Evolutionary conservation across 371 early-diverging fungal genomes (phyloP).

Genomic region (Saksenaea oblongispora): DNA sequence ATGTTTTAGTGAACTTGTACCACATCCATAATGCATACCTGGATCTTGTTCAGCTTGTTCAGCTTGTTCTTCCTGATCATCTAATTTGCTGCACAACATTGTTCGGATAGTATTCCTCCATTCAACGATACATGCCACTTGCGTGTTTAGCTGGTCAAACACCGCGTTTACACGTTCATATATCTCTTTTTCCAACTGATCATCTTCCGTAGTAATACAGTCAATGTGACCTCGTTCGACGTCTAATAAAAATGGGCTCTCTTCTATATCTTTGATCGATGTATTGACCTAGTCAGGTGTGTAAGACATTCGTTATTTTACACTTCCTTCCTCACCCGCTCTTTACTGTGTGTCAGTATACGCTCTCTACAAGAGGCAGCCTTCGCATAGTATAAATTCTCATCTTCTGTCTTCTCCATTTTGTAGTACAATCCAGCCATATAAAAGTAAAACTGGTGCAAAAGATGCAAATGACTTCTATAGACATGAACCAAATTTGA

Average conservation of each 20-base stretch:
- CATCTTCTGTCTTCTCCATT: slow-evolving; percentile 33
- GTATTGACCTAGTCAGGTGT: not conserved
- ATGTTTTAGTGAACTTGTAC: not conserved
- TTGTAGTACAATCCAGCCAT: slow-evolving; percentile 56
- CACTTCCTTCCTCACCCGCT: slow-evolving; percentile 15
- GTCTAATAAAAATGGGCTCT: not conserved
- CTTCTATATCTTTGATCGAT: not conserved
- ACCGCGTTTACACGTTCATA: slow-evolving; percentile 26
- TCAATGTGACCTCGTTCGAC: not conserved
- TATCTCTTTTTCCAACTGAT: not conserved
- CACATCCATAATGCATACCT: not conserved
- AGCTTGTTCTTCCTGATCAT: slow-evolving; percentile 24
- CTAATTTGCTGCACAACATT: slow-evolving; percentile 25
- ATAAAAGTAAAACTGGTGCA: slow-evolving; percentile 65
- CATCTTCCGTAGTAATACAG: not conserved
- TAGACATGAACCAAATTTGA: not conserved
- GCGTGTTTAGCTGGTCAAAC: slow-evolving; percentile 25
- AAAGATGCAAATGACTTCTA: slow-evolving; percentile 26
- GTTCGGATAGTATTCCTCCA: slow-evolving; percentile 21
- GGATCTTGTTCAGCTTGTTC: slow-evolving; percentile 30
- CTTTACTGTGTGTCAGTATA: slow-evolving; percentile 29
- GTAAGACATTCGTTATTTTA: not conserved
- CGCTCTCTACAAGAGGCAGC: slow-evolving; percentile 52
- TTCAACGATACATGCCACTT: slow-evolving; percentile 23
- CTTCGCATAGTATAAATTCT: slow-evolving; percentile 43